Evolutionary conservation across 2,329 filamentous ascomycete species (phyloP).

Genomic region (Mollisiaceae sp.): DNA sequence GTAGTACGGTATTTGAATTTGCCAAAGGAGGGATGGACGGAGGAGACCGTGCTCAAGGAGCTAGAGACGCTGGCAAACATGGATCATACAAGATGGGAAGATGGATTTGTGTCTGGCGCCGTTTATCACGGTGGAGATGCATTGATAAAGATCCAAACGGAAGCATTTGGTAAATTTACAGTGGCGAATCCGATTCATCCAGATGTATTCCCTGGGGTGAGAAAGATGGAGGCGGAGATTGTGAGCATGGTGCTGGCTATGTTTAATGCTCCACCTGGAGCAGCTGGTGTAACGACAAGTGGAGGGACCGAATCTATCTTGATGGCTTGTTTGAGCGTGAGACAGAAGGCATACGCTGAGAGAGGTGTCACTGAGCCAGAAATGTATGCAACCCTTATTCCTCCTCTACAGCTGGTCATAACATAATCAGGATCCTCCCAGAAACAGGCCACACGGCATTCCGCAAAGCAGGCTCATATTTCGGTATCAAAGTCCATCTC

Average conservation of each 20-base stretch:
- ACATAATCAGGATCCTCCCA: conserved; percentile 77
- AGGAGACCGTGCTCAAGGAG: conserved; percentile 80
- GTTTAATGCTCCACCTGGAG: conserved; percentile 87
- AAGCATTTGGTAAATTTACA: conserved; percentile 92
- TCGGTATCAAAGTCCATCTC: conserved; percentile 92
- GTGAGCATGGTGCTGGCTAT: conserved; percentile 92
- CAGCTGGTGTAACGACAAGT: conserved; percentile 86
- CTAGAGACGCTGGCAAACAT: conserved; percentile 79
- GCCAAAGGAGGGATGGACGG: conserved; percentile 82
- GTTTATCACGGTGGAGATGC: conserved; percentile 94
- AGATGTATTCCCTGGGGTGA: conserved; percentile 95
- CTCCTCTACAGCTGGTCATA: conserved; percentile 18
- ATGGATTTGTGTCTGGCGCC: conserved; percentile 90
- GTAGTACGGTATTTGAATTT: conserved; percentile 76
- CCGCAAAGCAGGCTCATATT: conserved; percentile 93
- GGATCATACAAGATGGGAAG: conserved; percentile 97
- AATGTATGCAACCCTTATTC: conserved; percentile 66
- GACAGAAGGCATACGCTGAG: conserved; percentile 87
- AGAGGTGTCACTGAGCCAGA: conserved; percentile 90
- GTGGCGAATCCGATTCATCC: conserved; percentile 97
- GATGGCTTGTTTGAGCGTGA: conserved; percentile 89
- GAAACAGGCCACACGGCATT: conserved; percentile 96
- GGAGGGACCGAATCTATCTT: conserved; percentile 96
- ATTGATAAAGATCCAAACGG: conserved; percentile 82
- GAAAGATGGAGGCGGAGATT: conserved; percentile 99